Base-by-base conservation (phyloP, 345 rosid species). In the Murraya paniculata region DNA sequence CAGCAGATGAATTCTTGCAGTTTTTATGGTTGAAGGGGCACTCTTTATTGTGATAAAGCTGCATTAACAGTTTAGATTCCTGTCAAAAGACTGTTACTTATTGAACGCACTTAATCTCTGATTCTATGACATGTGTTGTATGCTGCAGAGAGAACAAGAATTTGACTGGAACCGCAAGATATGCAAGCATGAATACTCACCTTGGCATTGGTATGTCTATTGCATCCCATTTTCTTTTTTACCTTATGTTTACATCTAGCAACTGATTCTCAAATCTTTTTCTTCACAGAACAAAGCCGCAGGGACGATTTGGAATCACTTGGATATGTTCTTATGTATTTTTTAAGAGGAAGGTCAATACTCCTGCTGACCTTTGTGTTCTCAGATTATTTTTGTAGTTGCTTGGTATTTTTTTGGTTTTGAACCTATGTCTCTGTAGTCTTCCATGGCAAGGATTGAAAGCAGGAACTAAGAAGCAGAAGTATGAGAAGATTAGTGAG, bases 391-490 rank as follows among this genome's bases (percentile, higher is more conserved):
- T 65, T 57, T 56, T 70, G 1, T 60, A 18, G 1, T 35, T 41
- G 36, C 56, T 21, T 73, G 38, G 27, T 60, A 56, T 10, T 69
- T 73, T 77, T 75, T 75, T 80, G 79, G 75, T 75, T 72, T n/a
- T 53, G 67, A 85, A 76, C 65, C 45, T 56, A 30, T 62, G 48
- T 73, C 72, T 48, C 66, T 85, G 73, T 80, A 94, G 97, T 79
- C 96, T 94, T 82, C 98, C 98, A 27, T 94, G 98, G 98, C 98
- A 94, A 86, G 97, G 98, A 82, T 82, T 93, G 60, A 90, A 88
- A 85, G 97, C 98, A 8, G 97, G 97, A 80, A 92, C 89, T 48
- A 94, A 94, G 85, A 91, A 94, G 86, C 97, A 94, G 77, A 94
- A 94, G 87, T 91, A 94, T 80, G 96, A 94, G 81, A 94, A 86